A percentile compares a stretch with the other conserved stretches of the same genome.
Conservation (phyloP, 768 basidiomycete species). For the Rhizopogon rudus region DNA sequence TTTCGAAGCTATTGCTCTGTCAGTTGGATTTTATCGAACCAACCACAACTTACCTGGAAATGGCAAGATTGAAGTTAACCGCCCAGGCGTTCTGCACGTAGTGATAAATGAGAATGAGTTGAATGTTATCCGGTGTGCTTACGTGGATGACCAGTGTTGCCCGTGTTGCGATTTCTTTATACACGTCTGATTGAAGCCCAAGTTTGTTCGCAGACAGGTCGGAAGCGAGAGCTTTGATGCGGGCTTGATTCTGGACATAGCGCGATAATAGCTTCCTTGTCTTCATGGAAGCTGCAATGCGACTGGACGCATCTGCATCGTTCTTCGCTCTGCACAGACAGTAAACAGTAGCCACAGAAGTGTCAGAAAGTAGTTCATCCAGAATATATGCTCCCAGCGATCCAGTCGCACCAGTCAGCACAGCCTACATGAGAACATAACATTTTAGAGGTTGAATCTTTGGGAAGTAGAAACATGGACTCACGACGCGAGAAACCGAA, state of each 20-base stretch:
- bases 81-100: conserved; percentile 47
- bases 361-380: conserved; percentile 33
- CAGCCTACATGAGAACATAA: conserved; percentile 9
- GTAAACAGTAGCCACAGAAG: conserved; percentile 37
- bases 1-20: conserved; percentile 29
- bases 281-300: conserved; percentile 38
- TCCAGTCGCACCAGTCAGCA: conserved; percentile 51
- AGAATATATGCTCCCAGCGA: conserved; percentile 52
- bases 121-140: background rate
- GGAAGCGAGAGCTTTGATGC: conserved; percentile 37
- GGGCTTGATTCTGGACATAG: conserved; percentile 10
- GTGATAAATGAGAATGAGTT: background rate
- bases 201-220: conserved; percentile 37
- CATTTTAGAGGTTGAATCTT: background rate
- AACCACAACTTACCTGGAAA: conserved; percentile 13
- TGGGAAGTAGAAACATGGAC: conserved; percentile 3
- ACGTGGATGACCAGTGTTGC: conserved; percentile 46
- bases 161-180: conserved; percentile 27
- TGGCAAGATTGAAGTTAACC: conserved; percentile 47
- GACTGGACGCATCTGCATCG: conserved; percentile 36
- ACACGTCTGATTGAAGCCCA: conserved; percentile 34
- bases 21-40: background rate
- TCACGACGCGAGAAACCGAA: background rate
- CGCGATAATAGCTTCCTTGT: conserved; percentile 26
- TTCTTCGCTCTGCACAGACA: conserved; percentile 46